Percentiles rank a stretch among this genome's conserved stretches.
Conservation (phyloP, 2,329 filamentous ascomycete genomes). For the Mycosphaerella sp. region DNA sequence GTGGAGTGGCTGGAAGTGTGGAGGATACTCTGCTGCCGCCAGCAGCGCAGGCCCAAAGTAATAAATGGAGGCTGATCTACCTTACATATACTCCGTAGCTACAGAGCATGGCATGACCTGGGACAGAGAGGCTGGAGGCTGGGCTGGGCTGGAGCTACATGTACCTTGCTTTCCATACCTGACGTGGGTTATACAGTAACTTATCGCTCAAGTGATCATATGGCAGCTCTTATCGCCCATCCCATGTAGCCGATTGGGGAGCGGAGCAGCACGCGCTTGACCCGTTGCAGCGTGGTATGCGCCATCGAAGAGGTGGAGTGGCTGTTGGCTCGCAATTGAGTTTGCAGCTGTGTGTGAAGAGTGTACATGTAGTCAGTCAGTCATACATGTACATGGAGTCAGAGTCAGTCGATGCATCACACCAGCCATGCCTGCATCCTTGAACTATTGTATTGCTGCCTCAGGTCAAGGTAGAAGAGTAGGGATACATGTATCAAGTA, state of each 20-base stretch:
- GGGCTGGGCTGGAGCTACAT: constrained; percentile 4
- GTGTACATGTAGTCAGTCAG: too few species aligned
- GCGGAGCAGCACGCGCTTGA: constrained; percentile 5
- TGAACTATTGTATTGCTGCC: not conserved
- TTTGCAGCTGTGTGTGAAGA: too few species aligned
- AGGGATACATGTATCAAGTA: too few species aligned
- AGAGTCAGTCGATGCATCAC: too few species aligned
- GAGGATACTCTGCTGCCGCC: constrained; percentile 1
- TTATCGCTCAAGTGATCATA: too few species aligned
- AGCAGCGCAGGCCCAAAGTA: constrained; percentile 1
- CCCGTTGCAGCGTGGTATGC: constrained; percentile 6
- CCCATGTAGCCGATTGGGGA: constrained; percentile 1
- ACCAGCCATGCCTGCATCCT: too few species aligned
- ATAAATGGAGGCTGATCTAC: not conserved
- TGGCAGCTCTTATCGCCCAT: constrained; percentile 21
- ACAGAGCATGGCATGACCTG: too few species aligned
- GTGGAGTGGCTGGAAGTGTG: not conserved
- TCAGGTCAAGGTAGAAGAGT: not conserved
- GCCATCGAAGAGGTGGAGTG: constrained; percentile 5
- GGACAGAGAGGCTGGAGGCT: too few species aligned
- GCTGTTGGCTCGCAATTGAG: constrained; percentile 2
- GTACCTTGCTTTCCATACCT: too few species aligned
- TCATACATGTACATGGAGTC: too few species aligned
- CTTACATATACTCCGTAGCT: too few species aligned
- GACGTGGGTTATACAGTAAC: not conserved